These are phyloP conservation scores for Yarrowia sp. DNA, from an alignment of 805 yeast genomes.

Conservation along the genomic window DNA sequence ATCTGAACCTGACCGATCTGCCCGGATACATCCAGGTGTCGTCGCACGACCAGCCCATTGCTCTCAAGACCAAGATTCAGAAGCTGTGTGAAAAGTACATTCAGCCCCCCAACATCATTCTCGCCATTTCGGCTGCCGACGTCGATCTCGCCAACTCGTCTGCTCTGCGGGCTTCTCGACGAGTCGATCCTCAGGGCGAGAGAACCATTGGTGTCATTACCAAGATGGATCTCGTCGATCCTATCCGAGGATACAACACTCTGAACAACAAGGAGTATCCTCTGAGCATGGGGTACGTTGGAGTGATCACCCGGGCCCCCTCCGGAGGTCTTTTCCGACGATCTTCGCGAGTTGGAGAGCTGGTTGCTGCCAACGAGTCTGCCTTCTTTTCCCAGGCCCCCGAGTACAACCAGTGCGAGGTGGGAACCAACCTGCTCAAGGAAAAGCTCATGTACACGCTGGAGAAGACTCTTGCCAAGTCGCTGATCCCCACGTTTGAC, in stretches of 20 bases:
- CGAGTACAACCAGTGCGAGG: constrained; percentile 69
- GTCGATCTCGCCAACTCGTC: constrained; percentile 97
- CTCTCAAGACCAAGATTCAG: constrained; percentile 78
- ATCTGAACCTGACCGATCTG: constrained; percentile 88
- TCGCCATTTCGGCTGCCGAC: constrained; percentile 97
- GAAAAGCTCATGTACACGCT: constrained; percentile 83
- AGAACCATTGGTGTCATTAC: constrained; percentile 97
- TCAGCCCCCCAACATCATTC: constrained; percentile 88
- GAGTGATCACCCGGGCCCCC: constrained; percentile 90
- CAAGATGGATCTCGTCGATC: constrained; percentile 86
- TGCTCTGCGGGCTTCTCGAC: constrained; percentile 87
- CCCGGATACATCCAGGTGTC: constrained; percentile 98
- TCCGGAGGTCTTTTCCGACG: constrained; percentile 58
- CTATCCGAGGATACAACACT: constrained; percentile 70
- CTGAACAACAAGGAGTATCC: constrained; percentile 86
- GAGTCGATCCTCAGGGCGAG: constrained; percentile 92
- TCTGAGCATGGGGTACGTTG: constrained; percentile 94
- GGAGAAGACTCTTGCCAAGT: constrained; percentile 88
- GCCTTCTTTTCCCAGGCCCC: constrained; percentile 69
- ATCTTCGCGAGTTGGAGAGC: constrained; percentile 64
- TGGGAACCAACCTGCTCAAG: constrained; percentile 78
- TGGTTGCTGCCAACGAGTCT: constrained; percentile 56
- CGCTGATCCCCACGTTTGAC: constrained; percentile 84
- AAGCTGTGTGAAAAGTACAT: constrained; percentile 83
- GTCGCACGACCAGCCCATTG: constrained; percentile 93